phyloP scores from a whole-genome alignment of 352 stramenopile genomes.

The Phytopythium delawarense region DNA sequence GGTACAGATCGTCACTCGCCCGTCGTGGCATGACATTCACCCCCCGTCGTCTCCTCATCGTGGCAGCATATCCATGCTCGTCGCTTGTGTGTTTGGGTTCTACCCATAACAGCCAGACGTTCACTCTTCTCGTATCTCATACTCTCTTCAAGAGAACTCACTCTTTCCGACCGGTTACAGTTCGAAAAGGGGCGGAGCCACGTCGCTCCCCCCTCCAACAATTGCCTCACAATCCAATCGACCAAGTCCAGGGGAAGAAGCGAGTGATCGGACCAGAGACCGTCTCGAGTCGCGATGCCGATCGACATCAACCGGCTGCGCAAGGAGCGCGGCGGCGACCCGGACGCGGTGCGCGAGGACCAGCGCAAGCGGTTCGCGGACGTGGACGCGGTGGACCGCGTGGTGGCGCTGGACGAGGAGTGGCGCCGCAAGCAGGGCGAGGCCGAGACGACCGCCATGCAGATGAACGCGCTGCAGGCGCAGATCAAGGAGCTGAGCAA shows the following conservation, averaged over 20 bases:
- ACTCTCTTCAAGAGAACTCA: not conserved
- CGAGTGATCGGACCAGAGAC: not conserved
- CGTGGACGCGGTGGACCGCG: slow-evolving; percentile 93
- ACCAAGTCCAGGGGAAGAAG: not conserved
- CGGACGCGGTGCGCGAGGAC: slow-evolving; percentile 91
- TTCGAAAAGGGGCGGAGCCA: not conserved
- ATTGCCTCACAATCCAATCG: slow-evolving; percentile 2
- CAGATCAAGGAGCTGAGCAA: slow-evolving; percentile 89
- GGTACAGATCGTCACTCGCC: not conserved
- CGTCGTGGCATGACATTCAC: not conserved
- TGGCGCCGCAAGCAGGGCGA: slow-evolving; percentile 87
- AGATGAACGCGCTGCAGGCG: slow-evolving; percentile 81
- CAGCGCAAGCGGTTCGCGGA: slow-evolving; percentile 93
- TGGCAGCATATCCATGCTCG: not conserved
- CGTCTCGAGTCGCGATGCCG: slow-evolving; percentile 71
- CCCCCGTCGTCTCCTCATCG: too few relatives aligned
- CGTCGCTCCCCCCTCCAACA: not conserved
- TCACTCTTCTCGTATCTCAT: not conserved
- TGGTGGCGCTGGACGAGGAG: slow-evolving; percentile 92
- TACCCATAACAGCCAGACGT: not conserved
- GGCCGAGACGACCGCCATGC: slow-evolving; percentile 82
- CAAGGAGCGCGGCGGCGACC: slow-evolving; percentile 93
- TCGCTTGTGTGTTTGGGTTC: not conserved
- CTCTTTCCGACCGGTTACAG: not conserved
- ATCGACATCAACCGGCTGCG: slow-evolving; percentile 98